Conservation (phyloP, 768 basidiomycete species). For the Lentinula lateritia region DNA sequence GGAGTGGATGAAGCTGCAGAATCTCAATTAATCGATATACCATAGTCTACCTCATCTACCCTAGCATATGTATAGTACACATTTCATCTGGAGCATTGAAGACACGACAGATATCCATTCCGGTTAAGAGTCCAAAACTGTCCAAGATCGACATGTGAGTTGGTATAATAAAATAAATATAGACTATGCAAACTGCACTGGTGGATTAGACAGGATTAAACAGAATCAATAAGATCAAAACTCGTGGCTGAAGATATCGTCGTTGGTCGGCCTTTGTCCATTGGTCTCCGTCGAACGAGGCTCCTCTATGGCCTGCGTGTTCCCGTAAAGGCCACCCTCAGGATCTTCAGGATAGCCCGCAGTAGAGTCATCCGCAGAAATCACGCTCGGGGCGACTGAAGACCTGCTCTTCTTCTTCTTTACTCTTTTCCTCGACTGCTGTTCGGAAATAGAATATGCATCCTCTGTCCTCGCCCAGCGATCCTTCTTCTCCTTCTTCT, state of each 20-base stretch:
- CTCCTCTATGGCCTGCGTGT: constrained; percentile 13
- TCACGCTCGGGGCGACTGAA: constrained; percentile 30
- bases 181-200: neutral
- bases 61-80: constrained; percentile 88
- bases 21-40: constrained; percentile 45
- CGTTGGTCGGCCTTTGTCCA: constrained; percentile 26
- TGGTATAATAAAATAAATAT: neutral
- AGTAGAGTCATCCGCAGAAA: constrained; percentile 29
- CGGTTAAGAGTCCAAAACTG: constrained; percentile 56
- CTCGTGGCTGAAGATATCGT: constrained; percentile 61
- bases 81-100: constrained; percentile 91
- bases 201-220: too few species aligned
- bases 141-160: constrained; percentile 53
- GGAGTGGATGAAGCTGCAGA: constrained; percentile 85
- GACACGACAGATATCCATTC: constrained; percentile 72
- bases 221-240: constrained; percentile 33
- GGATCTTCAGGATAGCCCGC: constrained; percentile 68
- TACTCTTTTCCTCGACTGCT: constrained; percentile 42
- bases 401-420: constrained; percentile 61
- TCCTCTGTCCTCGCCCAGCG: constrained; percentile 86
- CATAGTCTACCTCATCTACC: constrained; percentile 20
- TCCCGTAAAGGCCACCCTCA: constrained; percentile 62
- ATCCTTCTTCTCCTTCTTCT: constrained; percentile 81
- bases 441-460: constrained; percentile 58
- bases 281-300: neutral